A percentile compares a stretch with the other conserved stretches of the same genome.
These are phyloP conservation scores for Magnusiomyces paraingens DNA, from an alignment of 1,139 yeast species.

Conservation along the genomic window DNA sequence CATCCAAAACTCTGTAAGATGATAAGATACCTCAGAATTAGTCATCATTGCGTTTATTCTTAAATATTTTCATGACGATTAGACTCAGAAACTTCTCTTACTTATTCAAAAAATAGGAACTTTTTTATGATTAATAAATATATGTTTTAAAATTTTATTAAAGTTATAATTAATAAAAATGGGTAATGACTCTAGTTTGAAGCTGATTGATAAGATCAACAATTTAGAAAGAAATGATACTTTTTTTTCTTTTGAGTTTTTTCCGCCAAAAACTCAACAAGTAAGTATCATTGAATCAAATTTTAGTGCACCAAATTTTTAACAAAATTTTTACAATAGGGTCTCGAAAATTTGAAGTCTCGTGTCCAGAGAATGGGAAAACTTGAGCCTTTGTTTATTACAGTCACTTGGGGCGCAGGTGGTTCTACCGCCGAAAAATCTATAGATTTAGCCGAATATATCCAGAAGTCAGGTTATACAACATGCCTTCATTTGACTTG, in stretches of 20 bases:
- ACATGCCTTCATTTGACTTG: slow-evolving; percentile 94
- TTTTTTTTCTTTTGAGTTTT: slow-evolving; percentile 85
- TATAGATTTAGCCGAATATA: slow-evolving; percentile 74
- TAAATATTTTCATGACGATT: too few species aligned
- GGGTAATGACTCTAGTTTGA: too few species aligned
- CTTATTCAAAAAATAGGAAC: too few species aligned
- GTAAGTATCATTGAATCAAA: slow-evolving; percentile 28
- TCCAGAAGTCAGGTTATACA: slow-evolving; percentile 66
- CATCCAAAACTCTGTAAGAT: too few species aligned
- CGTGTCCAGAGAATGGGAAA: slow-evolving; percentile 86
- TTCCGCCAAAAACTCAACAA: slow-evolving; percentile 91
- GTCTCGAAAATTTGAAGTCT: slow-evolving; percentile 73
- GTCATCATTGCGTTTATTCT: too few species aligned
- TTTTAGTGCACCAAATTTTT: not conserved
- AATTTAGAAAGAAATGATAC: slow-evolving; percentile 46
- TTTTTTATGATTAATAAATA: too few species aligned
- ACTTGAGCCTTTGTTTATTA: slow-evolving; percentile 79
- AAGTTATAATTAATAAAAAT: too few species aligned
- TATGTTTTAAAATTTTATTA: too few species aligned
- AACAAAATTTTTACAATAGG: slow-evolving; percentile 33
- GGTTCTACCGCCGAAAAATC: slow-evolving; percentile 90
- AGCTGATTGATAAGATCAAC: slow-evolving; percentile 50
- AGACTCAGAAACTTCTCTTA: too few species aligned
- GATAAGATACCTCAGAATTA: too few species aligned
- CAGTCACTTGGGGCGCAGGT: slow-evolving; percentile 99